A percentile compares a stretch with the other conserved stretches of the same genome.
Conservation (phyloP, 2,329 filamentous ascomycete species). For the Lanzia echinophila region DNA sequence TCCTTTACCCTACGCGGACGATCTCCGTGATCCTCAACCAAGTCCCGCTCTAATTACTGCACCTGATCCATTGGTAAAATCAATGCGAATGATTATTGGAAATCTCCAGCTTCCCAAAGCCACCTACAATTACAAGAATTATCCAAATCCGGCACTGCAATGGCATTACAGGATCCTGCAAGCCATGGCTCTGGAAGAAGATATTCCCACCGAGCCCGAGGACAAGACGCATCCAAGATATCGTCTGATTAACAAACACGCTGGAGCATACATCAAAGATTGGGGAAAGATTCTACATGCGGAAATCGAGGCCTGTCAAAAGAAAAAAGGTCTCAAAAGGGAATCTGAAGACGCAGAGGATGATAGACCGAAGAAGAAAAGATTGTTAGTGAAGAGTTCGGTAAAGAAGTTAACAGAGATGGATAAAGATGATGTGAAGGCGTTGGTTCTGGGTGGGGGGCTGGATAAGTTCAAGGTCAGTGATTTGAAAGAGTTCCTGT, state of each 20-base stretch:
- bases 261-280: constrained; percentile 68
- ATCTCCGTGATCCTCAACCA: constrained; percentile 70
- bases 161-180: constrained; percentile 98
- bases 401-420: constrained; percentile 3
- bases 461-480: constrained; percentile 6
- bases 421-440: constrained; percentile 3
- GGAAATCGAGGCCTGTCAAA: constrained; percentile 21
- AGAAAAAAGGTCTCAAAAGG: neutral
- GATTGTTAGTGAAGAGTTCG: neutral
- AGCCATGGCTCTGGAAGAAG: constrained; percentile 84
- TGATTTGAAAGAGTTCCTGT: constrained; percentile 7
- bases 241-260: constrained; percentile 76
- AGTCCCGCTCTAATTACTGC: constrained; percentile 46
- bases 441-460: neutral
- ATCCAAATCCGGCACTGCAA: constrained; percentile 86
- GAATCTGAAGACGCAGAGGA: neutral
- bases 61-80: constrained; percentile 67
- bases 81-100: constrained; percentile 76
- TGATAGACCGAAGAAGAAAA: constrained; percentile 2
- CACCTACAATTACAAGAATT: constrained; percentile 75
- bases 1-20: constrained; percentile 82
- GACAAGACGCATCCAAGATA: constrained; percentile 82
- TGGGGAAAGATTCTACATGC: constrained; percentile 66
- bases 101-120: constrained; percentile 73
- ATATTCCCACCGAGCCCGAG: constrained; percentile 61